Conservation (phyloP, 1,284 basidiomycete genomes). For the Leccinum solheimii region DNA sequence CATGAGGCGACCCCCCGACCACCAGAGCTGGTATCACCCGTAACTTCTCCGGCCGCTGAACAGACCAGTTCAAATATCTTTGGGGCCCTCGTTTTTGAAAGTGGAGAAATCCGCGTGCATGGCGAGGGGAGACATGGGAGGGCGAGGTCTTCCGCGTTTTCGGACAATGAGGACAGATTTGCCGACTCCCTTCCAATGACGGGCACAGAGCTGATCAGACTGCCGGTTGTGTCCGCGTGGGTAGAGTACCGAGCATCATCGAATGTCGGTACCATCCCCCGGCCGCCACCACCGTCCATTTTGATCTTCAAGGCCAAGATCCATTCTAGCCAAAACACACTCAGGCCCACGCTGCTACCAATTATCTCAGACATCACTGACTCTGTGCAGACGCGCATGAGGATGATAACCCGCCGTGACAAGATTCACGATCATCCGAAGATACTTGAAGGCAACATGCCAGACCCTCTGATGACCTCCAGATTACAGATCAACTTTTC, state of each 20-base stretch:
- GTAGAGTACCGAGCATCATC: constrained; percentile 71
- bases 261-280: constrained; percentile 32
- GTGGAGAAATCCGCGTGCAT: constrained; percentile 75
- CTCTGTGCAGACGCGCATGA: constrained; percentile 65
- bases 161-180: constrained; percentile 50
- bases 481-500: constrained; percentile 78
- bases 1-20: constrained; percentile 40
- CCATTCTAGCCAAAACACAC: constrained; percentile 82
- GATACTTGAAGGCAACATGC: not conserved
- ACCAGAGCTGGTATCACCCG: constrained; percentile 13
- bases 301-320: constrained; percentile 79
- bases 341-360: constrained; percentile 78
- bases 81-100: constrained; percentile 75
- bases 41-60: constrained; percentile 12
- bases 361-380: constrained; percentile 77
- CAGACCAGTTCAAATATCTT: constrained; percentile 62
- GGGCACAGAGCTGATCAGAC: constrained; percentile 64
- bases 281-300: constrained; percentile 49
- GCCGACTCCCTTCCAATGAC: constrained; percentile 50
- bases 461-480: constrained; percentile 34
- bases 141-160: constrained; percentile 36
- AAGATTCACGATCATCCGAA: constrained; percentile 3
- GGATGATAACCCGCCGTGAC: constrained; percentile 32
- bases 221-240: constrained; percentile 85
- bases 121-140: constrained; percentile 43